phyloP scores from a whole-genome alignment of 306 rosid species.

The cucumber (Cucumis sativus) region Cucumber_9930_V3 NC_026659.2:517501-518000 shows the following conservation, averaged over 20 bases:
- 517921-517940: neutral
- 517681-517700: constrained; percentile 10
- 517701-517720: neutral
- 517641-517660: constrained; percentile 86
- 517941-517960: neutral
- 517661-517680: constrained; percentile 59
- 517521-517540: neutral
- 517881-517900: neutral
- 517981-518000: too few relatives aligned
- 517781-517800: neutral
- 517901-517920: neutral
- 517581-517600: constrained; percentile 92
- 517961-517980: neutral
- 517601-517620: constrained; percentile 90
- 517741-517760: neutral
- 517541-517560: neutral
- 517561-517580: constrained; percentile 54
- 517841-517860: neutral
- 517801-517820: neutral
- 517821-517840: neutral
- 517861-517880: neutral
- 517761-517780: neutral
- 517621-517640: constrained; percentile 65
- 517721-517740: neutral
- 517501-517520: neutral